Evolutionary conservation across 495 filamentous ascomycete species (phyloP).

Genomic region (Penicillium roqueforti): DNA sequence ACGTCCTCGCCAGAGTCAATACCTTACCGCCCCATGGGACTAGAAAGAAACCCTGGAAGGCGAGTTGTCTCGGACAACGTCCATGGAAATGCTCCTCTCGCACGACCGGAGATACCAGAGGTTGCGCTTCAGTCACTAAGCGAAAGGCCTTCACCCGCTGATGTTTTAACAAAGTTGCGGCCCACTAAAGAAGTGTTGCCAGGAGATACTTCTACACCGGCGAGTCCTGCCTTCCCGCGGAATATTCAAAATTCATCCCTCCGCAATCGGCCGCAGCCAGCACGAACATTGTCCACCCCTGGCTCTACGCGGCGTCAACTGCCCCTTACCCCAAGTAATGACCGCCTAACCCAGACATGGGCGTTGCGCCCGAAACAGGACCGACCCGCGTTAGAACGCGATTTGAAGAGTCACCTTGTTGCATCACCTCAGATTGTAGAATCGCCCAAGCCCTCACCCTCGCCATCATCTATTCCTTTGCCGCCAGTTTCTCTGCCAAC

Average conservation of each 20-base stretch:
- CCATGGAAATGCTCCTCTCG: constrained; percentile 3
- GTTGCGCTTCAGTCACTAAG: constrained; percentile 13
- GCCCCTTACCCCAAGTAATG: constrained; percentile 20
- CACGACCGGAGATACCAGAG: constrained; percentile 15
- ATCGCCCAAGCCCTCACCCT: constrained; percentile 55
- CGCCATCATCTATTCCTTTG: constrained; percentile 67
- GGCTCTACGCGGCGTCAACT: constrained; percentile 24
- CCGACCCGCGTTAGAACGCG: constrained; percentile 36
- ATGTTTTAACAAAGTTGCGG: constrained; percentile 21
- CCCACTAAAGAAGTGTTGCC: constrained; percentile 22
- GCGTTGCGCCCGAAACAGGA: constrained; percentile 36
- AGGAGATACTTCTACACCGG: constrained; percentile 25
- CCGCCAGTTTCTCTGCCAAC: constrained; percentile 85
- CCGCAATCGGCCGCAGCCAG: constrained; percentile 32
- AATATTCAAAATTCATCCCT: constrained; percentile 7
- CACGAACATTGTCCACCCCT: constrained; percentile 39
- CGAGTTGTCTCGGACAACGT: constrained; percentile 25
- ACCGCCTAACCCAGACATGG: constrained; percentile 40
- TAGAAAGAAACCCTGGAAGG: constrained; percentile 22
- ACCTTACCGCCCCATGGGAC: constrained; percentile 33
- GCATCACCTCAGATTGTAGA: constrained; percentile 31
- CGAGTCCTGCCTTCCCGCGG: constrained; percentile 16
- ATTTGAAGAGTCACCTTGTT: constrained; percentile 31
- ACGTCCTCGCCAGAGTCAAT: constrained; percentile 53
- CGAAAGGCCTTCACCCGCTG: constrained; percentile 14